A percentile compares a stretch with the other conserved stretches of the same genome.
Conservation (phyloP, 148 eudicot species). For the Persicaria tinctoria region DNA sequence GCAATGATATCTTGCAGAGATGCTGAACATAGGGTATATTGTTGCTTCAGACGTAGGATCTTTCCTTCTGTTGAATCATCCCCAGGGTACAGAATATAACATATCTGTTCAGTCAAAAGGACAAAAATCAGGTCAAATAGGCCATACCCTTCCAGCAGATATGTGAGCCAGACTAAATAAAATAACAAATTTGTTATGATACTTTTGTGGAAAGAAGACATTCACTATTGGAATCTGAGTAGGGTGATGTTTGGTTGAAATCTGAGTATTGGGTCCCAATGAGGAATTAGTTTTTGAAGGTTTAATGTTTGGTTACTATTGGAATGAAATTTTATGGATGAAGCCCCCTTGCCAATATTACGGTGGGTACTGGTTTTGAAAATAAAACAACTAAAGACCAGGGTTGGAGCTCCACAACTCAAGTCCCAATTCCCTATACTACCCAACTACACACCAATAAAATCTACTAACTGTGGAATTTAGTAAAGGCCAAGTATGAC, state of each 20-base stretch:
- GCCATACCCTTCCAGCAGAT: slow-evolving; percentile 2
- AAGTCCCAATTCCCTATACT: too few species aligned
- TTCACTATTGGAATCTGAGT: too few species aligned
- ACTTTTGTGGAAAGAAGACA: too few species aligned
- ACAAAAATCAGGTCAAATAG: not conserved
- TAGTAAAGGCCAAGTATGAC: too few species aligned
- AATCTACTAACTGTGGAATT: too few species aligned
- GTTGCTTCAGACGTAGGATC: slow-evolving; percentile 85
- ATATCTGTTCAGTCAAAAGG: slow-evolving; percentile 48
- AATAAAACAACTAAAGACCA: too few species aligned
- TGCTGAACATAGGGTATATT: slow-evolving; percentile 92
- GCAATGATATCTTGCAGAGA: slow-evolving; percentile 93
- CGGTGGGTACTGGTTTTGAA: not conserved
- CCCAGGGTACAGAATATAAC: slow-evolving; percentile 83
- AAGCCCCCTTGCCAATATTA: not conserved
- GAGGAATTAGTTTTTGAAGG: not conserved
- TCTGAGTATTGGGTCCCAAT: not conserved
- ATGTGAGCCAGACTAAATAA: not conserved
- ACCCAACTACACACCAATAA: too few species aligned
- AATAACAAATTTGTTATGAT: too few species aligned
- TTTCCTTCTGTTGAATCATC: slow-evolving; percentile 86
- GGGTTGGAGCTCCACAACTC: too few species aligned
- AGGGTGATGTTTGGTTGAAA: not conserved
- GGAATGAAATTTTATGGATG: not conserved
- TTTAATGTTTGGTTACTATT: not conserved